Percentiles rank a stretch among this genome's conserved stretches.
These are phyloP conservation scores for Suillus variegatus DNA, from an alignment of 768 basidiomycete species.

Conservation along the genomic window DNA sequence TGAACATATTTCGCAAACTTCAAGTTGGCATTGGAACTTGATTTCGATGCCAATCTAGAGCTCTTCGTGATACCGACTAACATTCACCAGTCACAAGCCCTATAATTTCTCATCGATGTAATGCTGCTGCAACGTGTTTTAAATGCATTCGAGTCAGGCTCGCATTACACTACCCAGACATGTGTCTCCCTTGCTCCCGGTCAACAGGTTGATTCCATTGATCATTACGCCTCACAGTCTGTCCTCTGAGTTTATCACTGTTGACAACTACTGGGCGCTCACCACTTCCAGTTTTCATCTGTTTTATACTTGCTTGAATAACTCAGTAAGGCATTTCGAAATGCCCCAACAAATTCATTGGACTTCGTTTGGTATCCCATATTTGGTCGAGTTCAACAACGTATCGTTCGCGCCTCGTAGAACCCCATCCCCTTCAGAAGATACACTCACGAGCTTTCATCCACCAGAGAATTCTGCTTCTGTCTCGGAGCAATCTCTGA, in stretches of 20 bases:
- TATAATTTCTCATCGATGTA: background rate
- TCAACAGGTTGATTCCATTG: background rate
- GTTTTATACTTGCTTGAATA: background rate
- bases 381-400: constrained; percentile 30
- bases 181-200: background rate
- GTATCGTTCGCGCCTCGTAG: constrained; percentile 20
- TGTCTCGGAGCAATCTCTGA: constrained; percentile 4
- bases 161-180: background rate
- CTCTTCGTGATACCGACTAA: background rate
- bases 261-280: background rate
- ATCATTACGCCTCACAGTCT: background rate
- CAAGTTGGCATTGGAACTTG: background rate
- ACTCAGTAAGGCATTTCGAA: background rate
- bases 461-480: constrained; percentile 6
- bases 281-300: background rate
- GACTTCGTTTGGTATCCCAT: constrained; percentile 31
- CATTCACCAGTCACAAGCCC: background rate
- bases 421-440: background rate
- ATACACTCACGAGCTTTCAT: background rate
- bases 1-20: background rate
- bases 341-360: constrained; percentile 31
- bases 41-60: background rate
- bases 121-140: constrained; percentile 7
- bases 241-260: background rate
- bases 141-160: background rate